Base-by-base conservation (phyloP, 1,284 basidiomycete species). In the Termitomyces sp. region DNA sequence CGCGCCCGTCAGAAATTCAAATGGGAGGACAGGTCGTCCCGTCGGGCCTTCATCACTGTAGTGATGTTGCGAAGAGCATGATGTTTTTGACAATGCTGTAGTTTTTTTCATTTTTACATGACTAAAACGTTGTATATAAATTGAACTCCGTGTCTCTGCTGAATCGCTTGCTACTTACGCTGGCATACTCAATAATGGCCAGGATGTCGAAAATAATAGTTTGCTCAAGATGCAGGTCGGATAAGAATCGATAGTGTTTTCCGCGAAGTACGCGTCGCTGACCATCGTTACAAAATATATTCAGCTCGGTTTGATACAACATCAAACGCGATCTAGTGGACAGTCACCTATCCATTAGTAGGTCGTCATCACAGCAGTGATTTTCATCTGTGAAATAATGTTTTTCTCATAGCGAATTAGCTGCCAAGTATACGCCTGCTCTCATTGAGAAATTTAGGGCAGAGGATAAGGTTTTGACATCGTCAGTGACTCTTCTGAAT, bases 341-440 rank as follows among this genome's bases (percentile, higher is more conserved):
- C 14, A 56, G 37, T 48, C 44, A 21, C 39, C 48, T 40, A 50
- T 59, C 13, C 50, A 59, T 35, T 24, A 57, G 57, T 61, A 40
- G 37, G 52, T 7, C 8, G 18, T 34, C 11, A 24, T 39, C 18
- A 28, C 28, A 28, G n/a, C 14, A 11, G 16, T 34, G 9, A n/a
- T 35, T 18, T 21, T 21, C 13, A 11, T 24, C 33, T 46, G 10
- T 13, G 31, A 46, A 21, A 3, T 13, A 26, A 13, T 37, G 24
- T 10, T 44, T 16, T 8, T 24, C 13, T 26, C 19, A 42, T 44
- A 75, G 74, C 45, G 68, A 73, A 62, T 60, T 72, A 45, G 66
- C 71, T 26, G 73, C 74, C 31, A 72, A 65, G 52, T 66, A 72
- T 55, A 60, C 72, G 19, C 70, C 70, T 11, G 61, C 55, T 16